phyloP scores from a whole-genome alignment of 2,329 filamentous ascomycete genomes.

The Cytospora chrysosperma region DNA sequence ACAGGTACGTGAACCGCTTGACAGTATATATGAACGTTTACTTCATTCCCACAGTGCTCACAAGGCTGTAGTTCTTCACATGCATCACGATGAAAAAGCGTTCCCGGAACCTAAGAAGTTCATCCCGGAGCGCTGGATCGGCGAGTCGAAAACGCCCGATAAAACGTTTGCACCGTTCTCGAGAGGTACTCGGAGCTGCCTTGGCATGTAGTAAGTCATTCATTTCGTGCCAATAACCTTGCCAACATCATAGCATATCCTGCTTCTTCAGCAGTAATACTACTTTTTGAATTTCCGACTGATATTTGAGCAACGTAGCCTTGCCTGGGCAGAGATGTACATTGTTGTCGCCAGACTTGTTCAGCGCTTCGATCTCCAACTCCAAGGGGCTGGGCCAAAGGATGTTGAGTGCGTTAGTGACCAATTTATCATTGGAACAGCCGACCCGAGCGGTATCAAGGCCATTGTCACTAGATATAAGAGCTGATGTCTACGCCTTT shows the following conservation, averaged over 20 bases:
- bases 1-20: constrained; percentile 11
- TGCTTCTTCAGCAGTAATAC: neutral
- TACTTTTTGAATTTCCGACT: neutral
- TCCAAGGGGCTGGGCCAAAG: constrained; percentile 16
- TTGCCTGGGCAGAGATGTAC: constrained; percentile 29
- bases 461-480: neutral
- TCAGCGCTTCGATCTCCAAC: constrained; percentile 23
- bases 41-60: neutral
- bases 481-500: neutral
- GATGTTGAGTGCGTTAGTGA: constrained; percentile 26
- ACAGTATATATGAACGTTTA: no score
- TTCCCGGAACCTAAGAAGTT: constrained; percentile 28
- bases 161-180: constrained; percentile 30
- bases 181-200: constrained; percentile 27
- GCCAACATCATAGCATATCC: neutral
- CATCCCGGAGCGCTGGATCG: constrained; percentile 33
- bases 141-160: constrained; percentile 21
- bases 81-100: constrained; percentile 27
- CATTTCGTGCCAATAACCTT: neutral
- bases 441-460: constrained; percentile 14
- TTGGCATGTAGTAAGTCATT: constrained; percentile 32
- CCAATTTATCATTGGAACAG: constrained; percentile 26
- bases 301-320: constrained; percentile 9
- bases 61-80: constrained; percentile 27
- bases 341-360: constrained; percentile 21